These are phyloP conservation scores for Aspergillus amoenus DNA, from an alignment of 2,329 filamentous ascomycete species.

Conservation along the genomic window DNA sequence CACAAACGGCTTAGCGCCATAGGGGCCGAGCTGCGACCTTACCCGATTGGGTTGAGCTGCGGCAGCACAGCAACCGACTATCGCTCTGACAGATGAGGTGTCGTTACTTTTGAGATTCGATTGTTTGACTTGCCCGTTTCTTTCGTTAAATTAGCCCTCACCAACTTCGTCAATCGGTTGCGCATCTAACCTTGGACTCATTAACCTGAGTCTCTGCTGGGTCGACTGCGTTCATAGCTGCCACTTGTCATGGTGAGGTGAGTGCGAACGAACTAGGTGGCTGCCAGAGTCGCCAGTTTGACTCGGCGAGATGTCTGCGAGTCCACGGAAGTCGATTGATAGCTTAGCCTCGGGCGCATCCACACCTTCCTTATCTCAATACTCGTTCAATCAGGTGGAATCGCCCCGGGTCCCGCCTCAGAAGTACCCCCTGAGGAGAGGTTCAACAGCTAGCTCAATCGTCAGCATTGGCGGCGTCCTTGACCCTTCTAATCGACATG, in stretches of 20 bases:
- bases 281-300: constrained; percentile 34
- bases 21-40: constrained; percentile 23
- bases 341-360: constrained; percentile 59
- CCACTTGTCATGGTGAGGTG: constrained; percentile 39
- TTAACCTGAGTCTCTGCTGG: constrained; percentile 1
- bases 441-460: constrained; percentile 83
- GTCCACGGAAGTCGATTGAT: constrained; percentile 65
- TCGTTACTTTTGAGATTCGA: neutral
- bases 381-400: constrained; percentile 36
- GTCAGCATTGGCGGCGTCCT: constrained; percentile 82
- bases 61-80: constrained; percentile 22
- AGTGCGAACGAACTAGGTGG: constrained; percentile 30
- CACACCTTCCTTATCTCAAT: constrained; percentile 53
- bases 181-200: neutral
- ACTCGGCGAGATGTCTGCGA: constrained; percentile 58
- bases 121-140: neutral
- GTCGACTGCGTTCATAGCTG: constrained; percentile 13
- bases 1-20: constrained; percentile 11
- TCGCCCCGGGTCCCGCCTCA: constrained; percentile 36
- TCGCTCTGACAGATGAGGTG: constrained; percentile 15
- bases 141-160: neutral
- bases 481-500: constrained; percentile 63
- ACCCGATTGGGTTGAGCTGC: constrained; percentile 27
- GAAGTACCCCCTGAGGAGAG: constrained; percentile 56
- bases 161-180: neutral